phyloP scores from a whole-genome alignment of 2,329 filamentous ascomycete genomes.

The Stagonosporopsis tanaceti region DNA sequence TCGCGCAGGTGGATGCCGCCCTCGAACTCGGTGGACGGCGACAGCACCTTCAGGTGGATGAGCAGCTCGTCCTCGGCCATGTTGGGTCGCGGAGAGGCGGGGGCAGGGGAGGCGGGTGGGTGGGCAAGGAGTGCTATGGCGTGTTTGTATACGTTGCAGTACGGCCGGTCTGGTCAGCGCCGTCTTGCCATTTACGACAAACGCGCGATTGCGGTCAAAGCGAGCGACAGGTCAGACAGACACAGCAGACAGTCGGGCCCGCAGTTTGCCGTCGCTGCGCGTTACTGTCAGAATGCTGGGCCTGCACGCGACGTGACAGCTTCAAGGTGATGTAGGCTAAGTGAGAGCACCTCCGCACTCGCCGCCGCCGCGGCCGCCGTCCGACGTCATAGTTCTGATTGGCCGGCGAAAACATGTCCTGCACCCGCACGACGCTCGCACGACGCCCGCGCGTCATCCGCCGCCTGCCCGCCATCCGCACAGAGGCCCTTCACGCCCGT shows the following conservation, averaged over 20 bases:
- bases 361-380: constrained; percentile 8
- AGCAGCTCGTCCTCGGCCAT: constrained; percentile 36
- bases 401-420: constrained; percentile 20
- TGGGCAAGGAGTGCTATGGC: neutral
- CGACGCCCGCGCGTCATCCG: no score
- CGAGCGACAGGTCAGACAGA: no score
- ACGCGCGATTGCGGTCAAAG: neutral
- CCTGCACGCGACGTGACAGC: no score
- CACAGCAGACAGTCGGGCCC: neutral
- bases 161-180: constrained; percentile 29
- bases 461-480: no score
- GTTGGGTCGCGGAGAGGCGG: neutral
- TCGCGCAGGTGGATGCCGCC: constrained; percentile 42
- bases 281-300: no score
- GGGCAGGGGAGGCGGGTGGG: neutral
- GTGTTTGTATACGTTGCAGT: constrained; percentile 45
- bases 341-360: constrained; percentile 21
- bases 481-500: no score
- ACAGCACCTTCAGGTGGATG: constrained; percentile 51
- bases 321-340: no score
- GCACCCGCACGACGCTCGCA: no score
- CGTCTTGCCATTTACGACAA: constrained; percentile 18
- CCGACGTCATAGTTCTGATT: constrained; percentile 27
- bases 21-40: constrained; percentile 50
- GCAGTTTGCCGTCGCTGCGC: neutral